These are phyloP conservation scores for Teunomyces stri DNA, from an alignment of 805 yeast genomes.

Conservation along the genomic window DNA sequence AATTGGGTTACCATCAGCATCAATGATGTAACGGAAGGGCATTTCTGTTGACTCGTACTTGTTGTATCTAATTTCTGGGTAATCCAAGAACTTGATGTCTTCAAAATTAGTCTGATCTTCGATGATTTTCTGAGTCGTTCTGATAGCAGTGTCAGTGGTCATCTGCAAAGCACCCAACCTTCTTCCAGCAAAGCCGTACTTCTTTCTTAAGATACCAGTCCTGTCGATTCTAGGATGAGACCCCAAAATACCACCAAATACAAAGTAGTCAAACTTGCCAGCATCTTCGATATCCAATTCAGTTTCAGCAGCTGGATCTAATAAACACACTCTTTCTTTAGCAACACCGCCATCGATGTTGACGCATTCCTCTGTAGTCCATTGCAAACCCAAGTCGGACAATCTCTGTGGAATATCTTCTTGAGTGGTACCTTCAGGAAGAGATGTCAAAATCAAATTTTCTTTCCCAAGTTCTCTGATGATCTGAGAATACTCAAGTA, in stretches of 20 bases:
- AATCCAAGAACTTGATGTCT: conserved; percentile 80
- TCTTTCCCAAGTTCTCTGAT: conserved; percentile 77
- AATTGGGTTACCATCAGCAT: conserved; percentile 65
- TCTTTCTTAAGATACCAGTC: conserved; percentile 79
- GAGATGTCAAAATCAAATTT: conserved; percentile 72
- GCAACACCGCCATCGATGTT: conserved; percentile 47
- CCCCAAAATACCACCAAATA: conserved; percentile 95
- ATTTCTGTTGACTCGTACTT: conserved; percentile 92
- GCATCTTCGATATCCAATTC: conserved; percentile 75
- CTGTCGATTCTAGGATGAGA: conserved; percentile 93
- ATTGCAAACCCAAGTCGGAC: conserved; percentile 62
- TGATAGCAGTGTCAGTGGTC: conserved; percentile 97
- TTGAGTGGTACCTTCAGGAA: conserved; percentile 61
- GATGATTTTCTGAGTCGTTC: conserved; percentile 84
- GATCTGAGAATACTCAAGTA: conserved; percentile 79
- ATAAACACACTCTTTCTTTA: conserved; percentile 63
- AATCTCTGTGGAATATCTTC: conserved; percentile 63
- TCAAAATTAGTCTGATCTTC: conserved; percentile 57
- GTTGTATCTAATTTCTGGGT: conserved; percentile 87
- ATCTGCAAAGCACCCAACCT: conserved; percentile 85
- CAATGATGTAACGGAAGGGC: conserved; percentile 91
- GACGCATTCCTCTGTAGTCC: conserved; percentile 76
- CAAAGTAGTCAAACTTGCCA: conserved; percentile 73
- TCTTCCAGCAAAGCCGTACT: conserved; percentile 84
- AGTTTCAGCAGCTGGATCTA: conserved; percentile 81